Conservation (phyloP, 495 filamentous ascomycete genomes). For the Daldinia vernicosa region DNA sequence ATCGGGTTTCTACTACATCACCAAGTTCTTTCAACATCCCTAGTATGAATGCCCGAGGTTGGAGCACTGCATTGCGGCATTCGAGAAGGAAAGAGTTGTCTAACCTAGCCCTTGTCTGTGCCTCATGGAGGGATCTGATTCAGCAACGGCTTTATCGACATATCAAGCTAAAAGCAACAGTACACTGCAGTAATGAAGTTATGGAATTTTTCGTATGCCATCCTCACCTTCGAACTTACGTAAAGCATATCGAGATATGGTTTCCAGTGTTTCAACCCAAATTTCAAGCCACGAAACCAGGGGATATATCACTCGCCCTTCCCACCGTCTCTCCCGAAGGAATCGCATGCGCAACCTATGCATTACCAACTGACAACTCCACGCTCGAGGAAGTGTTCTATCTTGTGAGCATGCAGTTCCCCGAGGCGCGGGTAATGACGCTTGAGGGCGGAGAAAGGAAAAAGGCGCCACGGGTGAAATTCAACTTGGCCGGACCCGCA, state of each 20-base stretch:
- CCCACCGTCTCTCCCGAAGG: conserved; percentile 59
- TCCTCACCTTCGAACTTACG: conserved; percentile 66
- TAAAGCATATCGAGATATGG: conserved; percentile 78
- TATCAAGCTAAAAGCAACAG: conserved; percentile 76
- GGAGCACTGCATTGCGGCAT: conserved; percentile 72
- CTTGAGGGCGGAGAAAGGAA: conserved; percentile 79
- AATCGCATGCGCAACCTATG: conserved; percentile 61
- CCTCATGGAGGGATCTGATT: conserved; percentile 69
- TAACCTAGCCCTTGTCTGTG: conserved; percentile 69
- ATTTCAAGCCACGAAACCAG: conserved; percentile 49
- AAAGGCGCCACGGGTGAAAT: conserved; percentile 70
- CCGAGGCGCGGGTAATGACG: conserved; percentile 70
- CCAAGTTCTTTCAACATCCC: conserved; percentile 56
- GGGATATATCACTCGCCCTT: conserved; percentile 51
- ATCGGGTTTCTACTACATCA: conserved; percentile 66
- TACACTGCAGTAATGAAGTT: conserved; percentile 63
- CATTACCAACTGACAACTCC: conserved; percentile 68
- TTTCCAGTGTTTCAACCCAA: conserved; percentile 74
- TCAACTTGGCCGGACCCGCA: conserved; percentile 53
- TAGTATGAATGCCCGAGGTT: conserved; percentile 61
- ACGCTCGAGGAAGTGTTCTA: conserved; percentile 73
- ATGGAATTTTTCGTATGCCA: conserved; percentile 65
- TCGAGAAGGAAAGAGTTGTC: conserved; percentile 72
- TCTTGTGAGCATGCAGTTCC: conserved; percentile 65
- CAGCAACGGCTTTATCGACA: conserved; percentile 76